These are phyloP conservation scores for Lasiodiplodia sp. DNA, from an alignment of 2,329 filamentous ascomycete species.

Conservation along the genomic window DNA sequence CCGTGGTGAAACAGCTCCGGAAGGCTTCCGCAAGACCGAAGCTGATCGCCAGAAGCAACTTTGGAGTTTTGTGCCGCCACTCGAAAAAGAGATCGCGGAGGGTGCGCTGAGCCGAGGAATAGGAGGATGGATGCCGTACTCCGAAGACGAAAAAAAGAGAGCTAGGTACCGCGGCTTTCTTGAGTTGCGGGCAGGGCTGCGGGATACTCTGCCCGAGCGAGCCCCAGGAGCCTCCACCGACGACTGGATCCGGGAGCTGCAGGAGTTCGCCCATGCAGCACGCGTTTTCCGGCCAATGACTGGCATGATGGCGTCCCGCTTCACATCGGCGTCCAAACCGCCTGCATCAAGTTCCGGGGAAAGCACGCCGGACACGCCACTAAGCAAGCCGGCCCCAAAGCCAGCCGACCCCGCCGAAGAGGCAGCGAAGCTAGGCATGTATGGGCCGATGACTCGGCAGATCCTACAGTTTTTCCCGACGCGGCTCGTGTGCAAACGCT, in stretches of 20 bases:
- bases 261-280: constrained; percentile 77
- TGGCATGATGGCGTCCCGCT: constrained; percentile 90
- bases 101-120: constrained; percentile 57
- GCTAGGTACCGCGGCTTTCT: constrained; percentile 83
- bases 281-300: constrained; percentile 90
- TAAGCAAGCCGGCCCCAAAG: constrained; percentile 60
- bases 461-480: constrained; percentile 78
- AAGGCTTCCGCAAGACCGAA: constrained; percentile 68
- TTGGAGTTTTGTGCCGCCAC: constrained; percentile 55
- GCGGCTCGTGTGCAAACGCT: constrained; percentile 89
- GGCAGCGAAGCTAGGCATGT: constrained; percentile 91
- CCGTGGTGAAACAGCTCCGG: constrained; percentile 73
- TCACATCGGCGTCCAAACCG: constrained; percentile 72
- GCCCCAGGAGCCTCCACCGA: constrained; percentile 62
- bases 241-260: constrained; percentile 81
- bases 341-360: constrained; percentile 42
- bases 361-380: constrained; percentile 36
- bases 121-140: constrained; percentile 80
- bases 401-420: constrained; percentile 80
- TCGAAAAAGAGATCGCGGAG: constrained; percentile 52
- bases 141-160: constrained; percentile 80
- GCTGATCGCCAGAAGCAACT: constrained; percentile 66
- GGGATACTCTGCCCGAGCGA: constrained; percentile 65
- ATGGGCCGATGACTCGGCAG: constrained; percentile 83
- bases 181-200: constrained; percentile 72